Evolutionary conservation across 371 early-diverging fungal species (phyloP).

Genomic region (Rhizopus microsporus): DNA sequence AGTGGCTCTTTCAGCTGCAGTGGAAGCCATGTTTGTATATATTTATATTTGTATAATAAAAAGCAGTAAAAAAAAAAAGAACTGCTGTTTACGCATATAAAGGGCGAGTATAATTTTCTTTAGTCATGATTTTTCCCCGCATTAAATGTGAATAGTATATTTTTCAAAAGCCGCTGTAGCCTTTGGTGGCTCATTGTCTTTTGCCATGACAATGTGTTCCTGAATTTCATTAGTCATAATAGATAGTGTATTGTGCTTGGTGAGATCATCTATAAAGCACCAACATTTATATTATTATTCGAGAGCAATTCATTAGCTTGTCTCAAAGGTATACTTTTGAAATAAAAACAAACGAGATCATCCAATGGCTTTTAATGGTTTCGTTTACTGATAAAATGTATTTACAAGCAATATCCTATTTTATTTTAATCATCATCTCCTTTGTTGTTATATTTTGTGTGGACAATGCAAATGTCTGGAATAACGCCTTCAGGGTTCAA

Average conservation of each 20-base stretch:
- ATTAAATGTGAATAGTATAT: no score
- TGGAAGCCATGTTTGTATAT: constrained; percentile 14
- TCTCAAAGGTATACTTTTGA: neutral
- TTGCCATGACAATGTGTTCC: no score
- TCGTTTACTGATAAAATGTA: no score
- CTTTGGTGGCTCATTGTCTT: no score
- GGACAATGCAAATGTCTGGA: constrained; percentile 28
- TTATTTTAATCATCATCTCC: constrained; percentile 5
- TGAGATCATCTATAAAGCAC: no score
- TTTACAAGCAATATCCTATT: neutral
- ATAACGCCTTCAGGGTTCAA: constrained; percentile 43
- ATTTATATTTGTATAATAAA: neutral
- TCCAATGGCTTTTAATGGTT: no score
- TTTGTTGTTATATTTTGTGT: constrained; percentile 22
- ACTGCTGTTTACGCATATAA: neutral
- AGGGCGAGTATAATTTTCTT: neutral
- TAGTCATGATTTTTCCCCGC: neutral
- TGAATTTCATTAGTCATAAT: no score
- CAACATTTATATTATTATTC: neutral
- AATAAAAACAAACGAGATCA: neutral
- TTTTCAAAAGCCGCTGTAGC: no score
- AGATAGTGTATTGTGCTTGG: no score
- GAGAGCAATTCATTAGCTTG: neutral
- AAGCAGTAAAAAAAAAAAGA: constrained; percentile 8
- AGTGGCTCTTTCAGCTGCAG: constrained; percentile 39